These are phyloP conservation scores for Tetrahymena malaccensis DNA, from an alignment of 73 alveolate genomes.

Conservation along the genomic window DNA sequence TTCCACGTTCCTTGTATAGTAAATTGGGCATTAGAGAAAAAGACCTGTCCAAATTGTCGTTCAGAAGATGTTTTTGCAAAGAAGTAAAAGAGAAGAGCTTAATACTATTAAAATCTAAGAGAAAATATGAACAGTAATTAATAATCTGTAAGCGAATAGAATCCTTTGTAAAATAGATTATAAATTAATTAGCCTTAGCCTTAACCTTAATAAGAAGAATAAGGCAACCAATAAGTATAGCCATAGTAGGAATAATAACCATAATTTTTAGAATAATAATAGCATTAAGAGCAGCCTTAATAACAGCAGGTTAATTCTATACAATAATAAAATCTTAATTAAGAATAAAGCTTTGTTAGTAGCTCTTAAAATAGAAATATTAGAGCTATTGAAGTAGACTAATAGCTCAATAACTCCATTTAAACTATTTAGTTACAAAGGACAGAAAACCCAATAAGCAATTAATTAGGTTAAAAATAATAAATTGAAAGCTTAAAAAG, in stretches of 20 bases:
- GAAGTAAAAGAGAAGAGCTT: not conserved
- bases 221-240: too few relatives aligned
- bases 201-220: not conserved
- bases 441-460: not conserved
- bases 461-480: not conserved
- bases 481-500: not conserved
- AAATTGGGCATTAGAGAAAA: not conserved
- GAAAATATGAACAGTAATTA: not conserved
- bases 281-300: not conserved
- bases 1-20: not conserved
- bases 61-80: not conserved
- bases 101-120: not conserved
- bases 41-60: not conserved
- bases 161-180: not conserved
- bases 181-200: not conserved
- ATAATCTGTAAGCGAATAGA: not conserved
- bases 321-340: too few relatives aligned
- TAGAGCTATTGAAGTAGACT: not conserved
- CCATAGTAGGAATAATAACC: not conserved
- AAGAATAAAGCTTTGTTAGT: not conserved
- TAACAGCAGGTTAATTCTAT: not conserved
- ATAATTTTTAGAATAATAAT: too few relatives aligned
- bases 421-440: not conserved
- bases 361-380: not conserved
- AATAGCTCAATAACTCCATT: not conserved